Base-by-base conservation (phyloP, 305 asterid species). In the Rubia peregrina region DNA sequence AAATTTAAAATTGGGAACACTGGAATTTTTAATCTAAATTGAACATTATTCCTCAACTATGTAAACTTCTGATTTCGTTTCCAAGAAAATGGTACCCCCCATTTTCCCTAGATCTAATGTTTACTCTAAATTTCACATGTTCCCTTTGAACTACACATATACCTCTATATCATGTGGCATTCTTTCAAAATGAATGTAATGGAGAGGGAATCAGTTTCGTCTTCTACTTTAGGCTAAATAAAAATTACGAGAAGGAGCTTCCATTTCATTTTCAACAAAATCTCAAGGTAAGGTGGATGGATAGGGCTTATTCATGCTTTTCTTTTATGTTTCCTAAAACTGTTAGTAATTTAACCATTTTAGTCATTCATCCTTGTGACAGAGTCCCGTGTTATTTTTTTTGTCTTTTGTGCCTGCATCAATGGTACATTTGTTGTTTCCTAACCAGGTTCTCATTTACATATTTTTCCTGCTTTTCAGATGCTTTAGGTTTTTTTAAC, bases 141-240 rank as follows among this genome's bases (percentile, higher is more conserved):
- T 44, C 56, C 17, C 46, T 51, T 13, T 43, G 69, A 26, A 48
- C 67, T 73, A 9, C 66, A 65, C 89, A 92, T 97, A 77, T 92
- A 69, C 98, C 98, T 10, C 85, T 89, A 24, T 91, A 93, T 76
- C 89, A 96, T 42, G 87, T 95, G 14, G 59, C 96, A 46, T 55
- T 93, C 56, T 93, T 93, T 83, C 95, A 88, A 77, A 88, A 68
- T 16, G 98, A 93, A 56, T 79, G 74, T 49, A 96, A 93, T 48
- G 98, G 98, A 36, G 84, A 95, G 1, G 97, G 98, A 71, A 75
- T 88, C 86, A 91, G 77, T 77, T 80, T 80, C 61, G 96, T 91
- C 74, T 83, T 91, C 83, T 93, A 93, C 79, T 93, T 88, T 85
- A 89, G 85, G 82, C 83, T 91, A 74, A 88, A 95, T 7, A 97